Conservation (phyloP, 768 basidiomycete genomes). For the Mycena vulgaris region DNA sequence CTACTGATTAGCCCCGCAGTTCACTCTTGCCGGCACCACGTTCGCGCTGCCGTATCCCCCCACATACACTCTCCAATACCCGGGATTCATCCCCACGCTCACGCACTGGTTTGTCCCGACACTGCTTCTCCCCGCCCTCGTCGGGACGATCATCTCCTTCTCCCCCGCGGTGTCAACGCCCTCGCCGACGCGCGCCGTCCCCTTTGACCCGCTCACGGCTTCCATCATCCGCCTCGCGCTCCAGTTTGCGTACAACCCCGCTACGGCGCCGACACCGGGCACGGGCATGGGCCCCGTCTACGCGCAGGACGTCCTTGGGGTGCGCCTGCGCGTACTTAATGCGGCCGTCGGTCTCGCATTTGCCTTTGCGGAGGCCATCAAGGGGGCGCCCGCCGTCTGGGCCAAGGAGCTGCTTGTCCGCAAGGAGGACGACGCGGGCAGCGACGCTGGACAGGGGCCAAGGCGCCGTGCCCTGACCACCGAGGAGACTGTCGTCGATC, state of each 20-base stretch:
- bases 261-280: slow-evolving; percentile 39
- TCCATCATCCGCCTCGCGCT: slow-evolving; percentile 76
- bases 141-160: slow-evolving; percentile 77
- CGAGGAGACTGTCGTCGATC: slow-evolving; percentile 36
- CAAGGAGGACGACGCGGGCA: slow-evolving; percentile 22
- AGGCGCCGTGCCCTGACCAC: slow-evolving; percentile 29
- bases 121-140: slow-evolving; percentile 68
- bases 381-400: slow-evolving; percentile 58
- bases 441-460: slow-evolving; percentile 2
- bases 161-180: slow-evolving; percentile 52
- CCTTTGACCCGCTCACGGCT: slow-evolving; percentile 75
- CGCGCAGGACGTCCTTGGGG: slow-evolving; percentile 70
- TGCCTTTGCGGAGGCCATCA: slow-evolving; percentile 78
- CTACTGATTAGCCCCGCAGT: slow-evolving; percentile 34
- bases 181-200: slow-evolving; percentile 43
- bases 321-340: slow-evolving; percentile 68
- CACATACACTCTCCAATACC: slow-evolving; percentile 57
- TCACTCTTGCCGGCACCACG: slow-evolving; percentile 45
- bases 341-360: slow-evolving; percentile 73
- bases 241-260: slow-evolving; percentile 71
- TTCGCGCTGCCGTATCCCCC: slow-evolving; percentile 67
- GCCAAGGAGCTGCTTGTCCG: slow-evolving; percentile 33
- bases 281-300: slow-evolving; percentile 42
- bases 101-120: slow-evolving; percentile 77
- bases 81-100: slow-evolving; percentile 68